Evolutionary conservation across 306 rosid species (phyloP).

Genomic region (Lagenaria siceraria): DNA sequence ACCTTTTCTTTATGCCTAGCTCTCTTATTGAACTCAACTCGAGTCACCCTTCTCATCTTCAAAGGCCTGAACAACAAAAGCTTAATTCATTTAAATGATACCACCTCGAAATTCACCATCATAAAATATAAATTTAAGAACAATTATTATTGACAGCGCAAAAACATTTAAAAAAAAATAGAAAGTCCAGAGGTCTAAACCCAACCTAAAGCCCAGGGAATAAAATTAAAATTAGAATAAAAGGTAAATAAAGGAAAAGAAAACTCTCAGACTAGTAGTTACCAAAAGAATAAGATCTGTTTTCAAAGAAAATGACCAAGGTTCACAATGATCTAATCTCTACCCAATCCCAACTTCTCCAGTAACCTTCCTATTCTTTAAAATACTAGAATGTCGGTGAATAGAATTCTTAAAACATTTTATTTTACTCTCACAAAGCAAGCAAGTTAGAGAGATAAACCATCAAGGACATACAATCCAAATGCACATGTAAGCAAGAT

Average conservation of each 20-base stretch:
- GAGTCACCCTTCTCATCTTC: conserved; percentile 56
- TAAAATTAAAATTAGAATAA: background rate
- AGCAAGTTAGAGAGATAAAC: background rate
- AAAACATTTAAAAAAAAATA: background rate
- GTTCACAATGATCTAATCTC: background rate
- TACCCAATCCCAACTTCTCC: background rate
- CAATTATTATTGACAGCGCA: background rate
- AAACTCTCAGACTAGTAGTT: background rate
- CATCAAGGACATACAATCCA: background rate
- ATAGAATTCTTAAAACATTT: background rate
- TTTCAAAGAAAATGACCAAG: background rate
- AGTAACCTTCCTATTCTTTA: background rate
- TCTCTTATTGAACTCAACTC: conserved; percentile 63
- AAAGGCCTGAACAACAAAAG: conserved; percentile 31
- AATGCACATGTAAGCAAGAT: background rate
- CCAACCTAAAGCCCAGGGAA: background rate
- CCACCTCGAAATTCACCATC: background rate
- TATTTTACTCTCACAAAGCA: background rate
- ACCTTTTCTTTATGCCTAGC: conserved; percentile 49
- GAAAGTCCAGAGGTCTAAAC: background rate
- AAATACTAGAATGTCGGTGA: background rate
- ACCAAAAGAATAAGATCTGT: background rate
- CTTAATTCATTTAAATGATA: conserved; percentile 13
- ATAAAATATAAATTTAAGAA: background rate
- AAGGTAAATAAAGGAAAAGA: background rate